Evolutionary conservation across 306 rosid species (phyloP).

Genomic region (Quercus gilva): DNA sequence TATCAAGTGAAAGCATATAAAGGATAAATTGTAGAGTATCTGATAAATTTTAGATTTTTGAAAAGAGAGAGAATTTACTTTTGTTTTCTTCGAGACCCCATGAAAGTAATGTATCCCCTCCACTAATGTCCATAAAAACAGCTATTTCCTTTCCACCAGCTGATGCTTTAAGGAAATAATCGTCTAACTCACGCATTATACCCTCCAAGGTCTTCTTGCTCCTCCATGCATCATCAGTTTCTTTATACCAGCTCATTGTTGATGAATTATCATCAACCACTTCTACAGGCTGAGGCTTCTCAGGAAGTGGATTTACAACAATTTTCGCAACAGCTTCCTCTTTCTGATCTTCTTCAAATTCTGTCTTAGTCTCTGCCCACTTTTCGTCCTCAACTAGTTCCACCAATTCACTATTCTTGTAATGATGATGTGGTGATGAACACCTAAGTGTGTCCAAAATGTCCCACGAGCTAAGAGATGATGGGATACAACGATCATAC

Average conservation of each 20-base stretch:
- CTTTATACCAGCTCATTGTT: constrained; percentile 37
- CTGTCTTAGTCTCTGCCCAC: constrained; percentile 77
- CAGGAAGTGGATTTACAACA: constrained; percentile 29
- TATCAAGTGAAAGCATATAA: background rate
- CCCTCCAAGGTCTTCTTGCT: constrained; percentile 65
- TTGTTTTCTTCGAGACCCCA: constrained; percentile 43
- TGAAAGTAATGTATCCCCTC: constrained; percentile 45
- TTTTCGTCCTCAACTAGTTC: constrained; percentile 55
- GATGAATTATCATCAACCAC: constrained; percentile 38
- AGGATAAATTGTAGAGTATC: background rate
- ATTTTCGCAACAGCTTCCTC: constrained; percentile 44
- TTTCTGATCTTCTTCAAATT: constrained; percentile 64
- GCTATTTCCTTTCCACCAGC: constrained; percentile 72
- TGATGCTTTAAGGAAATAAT: constrained; percentile 78
- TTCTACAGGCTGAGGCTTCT: constrained; percentile 38
- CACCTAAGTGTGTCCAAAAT: constrained; percentile 14
- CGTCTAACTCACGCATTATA: constrained; percentile 70
- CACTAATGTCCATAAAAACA: constrained; percentile 67
- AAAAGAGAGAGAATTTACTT: constrained; percentile 40
- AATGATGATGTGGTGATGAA: constrained; percentile 18
- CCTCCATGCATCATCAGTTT: constrained; percentile 36
- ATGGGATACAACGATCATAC: constrained; percentile 18
- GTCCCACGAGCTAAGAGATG: constrained; percentile 35
- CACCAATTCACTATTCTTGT: constrained; percentile 29
- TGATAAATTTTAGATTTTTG: constrained; percentile 5